Conservation (phyloP, 2,329 filamentous ascomycete species). For the Venturia nashicola region DNA sequence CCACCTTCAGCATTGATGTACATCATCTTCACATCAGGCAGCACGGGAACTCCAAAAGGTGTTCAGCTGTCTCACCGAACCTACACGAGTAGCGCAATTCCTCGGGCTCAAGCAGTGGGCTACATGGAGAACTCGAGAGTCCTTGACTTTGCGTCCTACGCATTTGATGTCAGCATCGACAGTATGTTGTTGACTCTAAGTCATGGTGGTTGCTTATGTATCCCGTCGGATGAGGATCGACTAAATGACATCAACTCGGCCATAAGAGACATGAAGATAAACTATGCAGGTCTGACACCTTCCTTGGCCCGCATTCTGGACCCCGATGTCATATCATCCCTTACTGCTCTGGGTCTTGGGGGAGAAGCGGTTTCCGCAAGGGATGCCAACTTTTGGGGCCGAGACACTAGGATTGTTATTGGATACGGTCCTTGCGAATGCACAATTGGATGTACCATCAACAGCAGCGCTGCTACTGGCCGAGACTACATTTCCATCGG, state of each 20-base stretch:
- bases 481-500: slow-evolving; percentile 12
- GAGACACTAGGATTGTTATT: slow-evolving; percentile 27
- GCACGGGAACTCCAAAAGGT: slow-evolving; percentile 68
- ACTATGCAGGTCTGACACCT: slow-evolving; percentile 44
- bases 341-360: slow-evolving; percentile 27
- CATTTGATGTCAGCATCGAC: slow-evolving; percentile 57
- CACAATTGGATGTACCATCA: slow-evolving; percentile 14
- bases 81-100: slow-evolving; percentile 52
- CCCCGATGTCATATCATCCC: slow-evolving; percentile 26
- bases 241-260: slow-evolving; percentile 38
- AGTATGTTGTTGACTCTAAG: slow-evolving; percentile 10
- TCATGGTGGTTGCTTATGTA: slow-evolving; percentile 45
- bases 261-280: slow-evolving; percentile 40
- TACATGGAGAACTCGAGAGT: slow-evolving; percentile 40
- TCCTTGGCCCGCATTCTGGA: slow-evolving; percentile 37
- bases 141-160: slow-evolving; percentile 72
- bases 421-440: slow-evolving; percentile 33
- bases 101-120: slow-evolving; percentile 21
- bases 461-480: slow-evolving; percentile 10
- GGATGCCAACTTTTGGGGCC: slow-evolving; percentile 27
- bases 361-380: slow-evolving; percentile 29
- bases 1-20: slow-evolving; percentile 48
- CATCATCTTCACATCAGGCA: slow-evolving; percentile 76
- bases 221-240: slow-evolving; percentile 42
- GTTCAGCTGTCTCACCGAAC: slow-evolving; percentile 67